Base-by-base conservation (phyloP, 2,329 filamentous ascomycete genomes). In the Acrocalymma vagum region DNA sequence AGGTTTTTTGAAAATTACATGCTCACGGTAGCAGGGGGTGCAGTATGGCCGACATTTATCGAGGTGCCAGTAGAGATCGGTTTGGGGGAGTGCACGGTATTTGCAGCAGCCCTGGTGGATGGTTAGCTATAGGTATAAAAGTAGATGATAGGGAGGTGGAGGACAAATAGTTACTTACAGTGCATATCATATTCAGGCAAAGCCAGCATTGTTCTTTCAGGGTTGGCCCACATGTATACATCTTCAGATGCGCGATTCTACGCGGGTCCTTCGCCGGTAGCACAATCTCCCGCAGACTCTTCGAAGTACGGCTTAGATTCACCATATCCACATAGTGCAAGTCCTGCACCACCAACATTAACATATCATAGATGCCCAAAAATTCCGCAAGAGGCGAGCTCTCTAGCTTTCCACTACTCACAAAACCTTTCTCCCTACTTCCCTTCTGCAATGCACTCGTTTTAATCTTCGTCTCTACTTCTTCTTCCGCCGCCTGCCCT, bases 321-420 rank as follows among this genome's bases (percentile, higher is more conserved):
- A 51, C 23, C 11, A 64, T 23, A 42, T 66, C 63, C 9, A 36
- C 13, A 43, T 58, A 64, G 40, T 66, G 62, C 3, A 65, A 47
- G n/a, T 64, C n/a, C 24, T 51, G 25, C 3, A 44, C 34, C 21
- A 65, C 48, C 4, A 55, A 35, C 11, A 66, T 53, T 3, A 66
- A 42, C 26, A 66, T 57, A 29, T 66, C 63, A 37, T 65, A 66
- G 14, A 56, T 48, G n/a, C 42, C 29, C n/a, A 66, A 36, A 24
- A 66, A 64, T 3, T 55, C 45, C 9, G 62, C 39, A 5, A 66
- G 41, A n/a, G 30, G 31, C 3, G 36, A 47, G 28, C 15, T 34
- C 29, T 4, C 49, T 51, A 0, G 9, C 16, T 4, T 22, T 22
- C 16, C 40, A 30, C 27, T 43, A 20, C 7, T 46, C 48, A 13